Evolutionary conservation across 208 protist genomes (phyloP).

Genomic region (Entamoeba invadens): DNA sequence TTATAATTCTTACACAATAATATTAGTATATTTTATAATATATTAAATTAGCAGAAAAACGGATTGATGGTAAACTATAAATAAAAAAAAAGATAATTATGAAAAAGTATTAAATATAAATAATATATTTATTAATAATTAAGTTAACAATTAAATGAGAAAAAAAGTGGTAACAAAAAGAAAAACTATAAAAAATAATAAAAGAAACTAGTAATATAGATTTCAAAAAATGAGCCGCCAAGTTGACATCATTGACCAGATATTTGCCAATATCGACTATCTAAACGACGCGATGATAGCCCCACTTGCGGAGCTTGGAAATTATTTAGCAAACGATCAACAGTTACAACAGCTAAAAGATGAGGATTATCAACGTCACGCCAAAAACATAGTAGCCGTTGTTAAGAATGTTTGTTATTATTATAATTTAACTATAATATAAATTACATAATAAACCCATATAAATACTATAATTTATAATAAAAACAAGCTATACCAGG

Average conservation of each 20-base stretch:
- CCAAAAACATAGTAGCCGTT: not conserved
- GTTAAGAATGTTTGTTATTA: not conserved
- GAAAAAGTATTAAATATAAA: too few species aligned
- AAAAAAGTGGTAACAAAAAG: too few species aligned
- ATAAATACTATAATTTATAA: too few species aligned
- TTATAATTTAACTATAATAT: not conserved
- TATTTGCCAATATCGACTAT: not conserved
- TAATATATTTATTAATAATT: too few species aligned
- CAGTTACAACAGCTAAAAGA: not conserved
- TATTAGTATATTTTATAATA: too few species aligned
- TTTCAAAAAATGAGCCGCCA: not conserved
- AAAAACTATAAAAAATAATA: not conserved
- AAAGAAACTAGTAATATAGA: not conserved
- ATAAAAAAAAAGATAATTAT: too few species aligned
- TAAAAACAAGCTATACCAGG: too few species aligned
- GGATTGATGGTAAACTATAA: too few species aligned
- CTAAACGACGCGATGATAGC: not conserved
- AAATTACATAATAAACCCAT: too few species aligned
- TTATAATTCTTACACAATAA: too few species aligned
- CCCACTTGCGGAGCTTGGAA: not conserved
- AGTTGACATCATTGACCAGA: not conserved
- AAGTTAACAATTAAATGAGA: too few species aligned
- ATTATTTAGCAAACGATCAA: not conserved
- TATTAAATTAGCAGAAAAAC: too few species aligned
- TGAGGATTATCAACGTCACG: not conserved